Evolutionary conservation across 176 grass and related monocot species (phyloP), one percentile per base, ranked within the genome.

Genomic region (Carex parvula): DNA sequence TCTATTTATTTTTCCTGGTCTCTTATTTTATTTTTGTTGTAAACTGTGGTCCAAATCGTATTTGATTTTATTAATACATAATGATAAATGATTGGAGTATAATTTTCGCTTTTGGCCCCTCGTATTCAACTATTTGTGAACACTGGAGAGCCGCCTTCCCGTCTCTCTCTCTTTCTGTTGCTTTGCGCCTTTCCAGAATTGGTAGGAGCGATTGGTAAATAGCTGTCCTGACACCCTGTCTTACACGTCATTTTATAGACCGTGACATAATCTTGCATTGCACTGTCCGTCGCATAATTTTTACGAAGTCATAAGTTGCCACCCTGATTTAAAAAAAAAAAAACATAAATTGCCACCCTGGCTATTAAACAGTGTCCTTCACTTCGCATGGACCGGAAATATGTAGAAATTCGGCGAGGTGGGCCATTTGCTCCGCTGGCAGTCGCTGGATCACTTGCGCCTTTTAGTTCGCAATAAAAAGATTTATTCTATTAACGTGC

Each of bases 131-230:
- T 66, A 83, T 54, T 64, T 83, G 6, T 14, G 7, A 32, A 63
- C 14, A 63, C 16, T 16, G 12, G 0, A 54, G 15, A 53, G 18
- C 62, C 62, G 81, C 81, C 62, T 69, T 68, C 22, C 62, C 15
- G 62, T 83, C 81, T 69, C 62, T 64, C 62, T 64, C 79, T 83
- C 17, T 83, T 55, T 83, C 81, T 13, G 62, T 83, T 83, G 22
- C 42, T 30, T 83, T 83, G 81, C 62, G 62, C 60, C 81, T 83
- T 83, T 83, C 44, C 50, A 39, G 81, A 83, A 83, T 13, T 14
- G 81, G 62, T 68, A 67, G 60, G 80, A 54, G 79, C 21, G 6
- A n/a, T 64, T 65, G 41, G 39, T 62, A 62, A 81, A 24, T 50
- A 75, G 70, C 13, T 22, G 41, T n/a, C 13, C 29, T 10, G 9